phyloP scores from a whole-genome alignment of 495 filamentous ascomycete genomes.

The Podospora pseudopauciseta region DNA sequence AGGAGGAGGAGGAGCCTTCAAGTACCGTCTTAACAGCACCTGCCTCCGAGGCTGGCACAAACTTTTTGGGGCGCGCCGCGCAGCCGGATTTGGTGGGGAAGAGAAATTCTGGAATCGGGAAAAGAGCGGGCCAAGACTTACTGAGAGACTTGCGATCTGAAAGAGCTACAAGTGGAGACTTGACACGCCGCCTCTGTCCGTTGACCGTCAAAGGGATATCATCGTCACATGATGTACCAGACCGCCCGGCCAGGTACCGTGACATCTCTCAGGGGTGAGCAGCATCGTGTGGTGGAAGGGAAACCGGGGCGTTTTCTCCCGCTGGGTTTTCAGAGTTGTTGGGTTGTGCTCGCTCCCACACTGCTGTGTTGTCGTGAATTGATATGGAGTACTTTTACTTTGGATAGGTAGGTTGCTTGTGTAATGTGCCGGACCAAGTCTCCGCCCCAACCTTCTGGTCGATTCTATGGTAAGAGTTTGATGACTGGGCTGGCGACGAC shows the following conservation, averaged over 20 bases:
- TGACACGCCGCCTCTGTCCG: not conserved
- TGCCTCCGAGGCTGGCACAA: not conserved
- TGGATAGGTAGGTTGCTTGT: not conserved
- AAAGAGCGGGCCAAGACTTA: not conserved
- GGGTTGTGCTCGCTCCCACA: not conserved
- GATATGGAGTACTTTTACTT: not conserved
- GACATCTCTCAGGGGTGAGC: slow-evolving; percentile 13
- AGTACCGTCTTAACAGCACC: slow-evolving; percentile 7
- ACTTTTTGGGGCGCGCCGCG: slow-evolving; percentile 7
- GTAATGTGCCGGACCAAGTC: slow-evolving; percentile 7
- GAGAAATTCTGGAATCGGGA: slow-evolving; percentile 16
- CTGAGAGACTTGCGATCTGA: slow-evolving; percentile 15
- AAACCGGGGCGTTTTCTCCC: slow-evolving; percentile 5
- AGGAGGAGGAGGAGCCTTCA: not conserved
- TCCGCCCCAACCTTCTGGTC: slow-evolving; percentile 5
- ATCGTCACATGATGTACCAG: slow-evolving; percentile 3
- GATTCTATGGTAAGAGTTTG: not conserved
- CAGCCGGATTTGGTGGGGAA: slow-evolving; percentile 15
- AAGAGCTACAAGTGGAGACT: slow-evolving; percentile 7
- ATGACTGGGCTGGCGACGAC: too few relatives aligned
- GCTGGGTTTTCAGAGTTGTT: slow-evolving; percentile 3
- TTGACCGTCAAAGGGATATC: not conserved
- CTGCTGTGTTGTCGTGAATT: not conserved
- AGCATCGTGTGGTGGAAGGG: not conserved
- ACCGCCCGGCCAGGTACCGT: slow-evolving; percentile 8